Evolutionary conservation across 345 rosid genomes (phyloP).

Genomic region (Microcos paniculata): DNA sequence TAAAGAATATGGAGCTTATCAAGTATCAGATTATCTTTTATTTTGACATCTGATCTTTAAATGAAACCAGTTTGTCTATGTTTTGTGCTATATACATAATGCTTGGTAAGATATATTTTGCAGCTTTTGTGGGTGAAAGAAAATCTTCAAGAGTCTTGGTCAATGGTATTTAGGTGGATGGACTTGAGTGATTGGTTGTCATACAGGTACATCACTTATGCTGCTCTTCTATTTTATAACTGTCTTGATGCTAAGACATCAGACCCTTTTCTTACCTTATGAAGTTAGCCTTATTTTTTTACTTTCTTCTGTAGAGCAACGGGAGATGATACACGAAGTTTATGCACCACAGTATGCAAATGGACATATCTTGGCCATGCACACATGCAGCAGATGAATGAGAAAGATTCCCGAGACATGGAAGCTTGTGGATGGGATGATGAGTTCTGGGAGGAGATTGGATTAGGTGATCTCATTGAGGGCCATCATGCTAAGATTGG

Average conservation of each 20-base stretch:
- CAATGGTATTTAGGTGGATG: conserved; percentile 97
- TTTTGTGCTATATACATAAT: conserved; percentile 1
- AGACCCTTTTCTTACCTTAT: background rate
- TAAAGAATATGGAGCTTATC: background rate
- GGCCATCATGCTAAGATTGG: conserved; percentile 98
- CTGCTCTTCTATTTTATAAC: background rate
- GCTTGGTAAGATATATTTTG: conserved; percentile 15
- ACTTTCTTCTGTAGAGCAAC: conserved; percentile 61
- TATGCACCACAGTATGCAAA: conserved; percentile 95
- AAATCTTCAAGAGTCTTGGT: conserved; percentile 91
- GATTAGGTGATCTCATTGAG: conserved; percentile 84
- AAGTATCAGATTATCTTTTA: conserved; percentile 11
- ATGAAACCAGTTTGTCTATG: background rate
- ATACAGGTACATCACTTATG: conserved; percentile 51
- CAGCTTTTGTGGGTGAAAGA: conserved; percentile 99
- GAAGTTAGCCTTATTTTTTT: background rate
- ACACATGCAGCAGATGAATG: conserved; percentile 79
- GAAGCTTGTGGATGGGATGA: conserved; percentile 99
- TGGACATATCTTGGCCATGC: conserved; percentile 99
- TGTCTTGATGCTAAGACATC: conserved; percentile 3
- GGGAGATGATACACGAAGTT: conserved; percentile 93
- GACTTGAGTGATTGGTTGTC: conserved; percentile 99
- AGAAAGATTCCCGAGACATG: conserved; percentile 79
- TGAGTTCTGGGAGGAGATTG: conserved; percentile 99
- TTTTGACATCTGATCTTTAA: background rate